A percentile compares a stretch with the other conserved stretches of the same genome.
Evolutionary conservation across 306 rosid genomes (phyloP).

Genomic region (Lablab purpureus): DNA sequence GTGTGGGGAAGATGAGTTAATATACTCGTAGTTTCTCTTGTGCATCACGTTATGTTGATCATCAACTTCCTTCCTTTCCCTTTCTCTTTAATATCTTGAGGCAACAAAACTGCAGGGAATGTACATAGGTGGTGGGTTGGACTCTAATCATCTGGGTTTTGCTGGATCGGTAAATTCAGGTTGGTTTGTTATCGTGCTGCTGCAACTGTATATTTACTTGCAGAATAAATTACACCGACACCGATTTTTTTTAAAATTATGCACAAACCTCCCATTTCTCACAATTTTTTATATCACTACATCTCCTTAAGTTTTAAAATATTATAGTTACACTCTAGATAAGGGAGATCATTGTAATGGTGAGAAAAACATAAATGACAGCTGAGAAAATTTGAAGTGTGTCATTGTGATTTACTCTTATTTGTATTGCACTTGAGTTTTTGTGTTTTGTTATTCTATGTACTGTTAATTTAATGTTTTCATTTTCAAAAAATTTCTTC

Average conservation of each 20-base stretch:
- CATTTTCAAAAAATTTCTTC: not conserved
- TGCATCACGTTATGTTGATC: constrained; percentile 18
- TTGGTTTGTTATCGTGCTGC: constrained; percentile 50
- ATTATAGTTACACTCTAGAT: no score
- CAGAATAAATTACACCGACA: no score
- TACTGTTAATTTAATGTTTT: constrained; percentile 14
- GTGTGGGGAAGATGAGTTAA: constrained; percentile 55
- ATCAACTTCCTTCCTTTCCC: not conserved
- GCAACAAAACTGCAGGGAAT: constrained; percentile 70
- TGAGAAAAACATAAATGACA: no score
- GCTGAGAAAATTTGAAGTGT: no score
- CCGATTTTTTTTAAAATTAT: no score
- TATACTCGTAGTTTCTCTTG: constrained; percentile 38
- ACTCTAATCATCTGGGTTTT: constrained; percentile 68
- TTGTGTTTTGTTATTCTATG: constrained; percentile 17
- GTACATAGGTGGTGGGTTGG: constrained; percentile 68
- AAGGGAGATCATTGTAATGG: no score
- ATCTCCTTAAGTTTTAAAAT: no score
- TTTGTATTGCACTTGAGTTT: constrained; percentile 17
- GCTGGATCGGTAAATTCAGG: constrained; percentile 80
- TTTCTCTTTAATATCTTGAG: constrained; percentile 32
- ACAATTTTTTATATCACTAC: no score
- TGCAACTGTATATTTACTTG: constrained; percentile 29
- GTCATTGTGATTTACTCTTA: no score
- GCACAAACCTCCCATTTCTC: no score